phyloP scores from a whole-genome alignment of 2,329 filamentous ascomycete genomes.

The Magnaporthales sp. region DNA sequence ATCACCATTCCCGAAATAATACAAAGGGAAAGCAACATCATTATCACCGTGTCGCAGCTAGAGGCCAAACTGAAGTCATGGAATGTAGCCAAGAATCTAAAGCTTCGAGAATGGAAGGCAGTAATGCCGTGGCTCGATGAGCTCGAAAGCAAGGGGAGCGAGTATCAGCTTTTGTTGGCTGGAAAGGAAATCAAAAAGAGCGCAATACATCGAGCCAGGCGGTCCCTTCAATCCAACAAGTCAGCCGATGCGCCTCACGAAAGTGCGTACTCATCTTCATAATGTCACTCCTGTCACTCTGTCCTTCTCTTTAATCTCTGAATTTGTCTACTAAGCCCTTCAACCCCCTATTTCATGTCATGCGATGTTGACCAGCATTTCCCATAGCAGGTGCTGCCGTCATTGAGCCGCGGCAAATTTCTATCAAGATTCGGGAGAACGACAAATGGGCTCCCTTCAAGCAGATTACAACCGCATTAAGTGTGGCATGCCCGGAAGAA shows the following conservation, averaged over 20 bases:
- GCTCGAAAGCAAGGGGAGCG: neutral
- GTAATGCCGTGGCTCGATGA: constrained; percentile 1
- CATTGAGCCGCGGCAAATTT: neutral
- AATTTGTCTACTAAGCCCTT: neutral
- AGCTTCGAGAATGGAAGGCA: neutral
- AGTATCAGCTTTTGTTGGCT: neutral
- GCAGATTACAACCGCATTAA: neutral
- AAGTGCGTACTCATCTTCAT: too few species aligned
- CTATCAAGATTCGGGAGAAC: neutral
- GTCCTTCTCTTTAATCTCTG: too few species aligned
- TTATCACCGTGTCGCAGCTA: neutral
- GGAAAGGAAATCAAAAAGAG: neutral
- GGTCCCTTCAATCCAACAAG: neutral
- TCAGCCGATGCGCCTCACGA: neutral
- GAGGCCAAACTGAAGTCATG: neutral
- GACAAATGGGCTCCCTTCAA: neutral
- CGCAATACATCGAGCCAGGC: neutral
- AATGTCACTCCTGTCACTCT: too few species aligned
- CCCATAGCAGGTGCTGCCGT: neutral
- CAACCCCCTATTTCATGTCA: neutral
- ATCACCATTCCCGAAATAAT: neutral
- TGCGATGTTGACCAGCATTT: neutral
- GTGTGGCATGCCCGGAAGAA: too few species aligned
- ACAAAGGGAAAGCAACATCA: neutral
- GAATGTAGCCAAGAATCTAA: constrained; percentile 1